phyloP scores from a whole-genome alignment of 2,329 filamentous ascomycete genomes.

The Fusarium sp. region DNA sequence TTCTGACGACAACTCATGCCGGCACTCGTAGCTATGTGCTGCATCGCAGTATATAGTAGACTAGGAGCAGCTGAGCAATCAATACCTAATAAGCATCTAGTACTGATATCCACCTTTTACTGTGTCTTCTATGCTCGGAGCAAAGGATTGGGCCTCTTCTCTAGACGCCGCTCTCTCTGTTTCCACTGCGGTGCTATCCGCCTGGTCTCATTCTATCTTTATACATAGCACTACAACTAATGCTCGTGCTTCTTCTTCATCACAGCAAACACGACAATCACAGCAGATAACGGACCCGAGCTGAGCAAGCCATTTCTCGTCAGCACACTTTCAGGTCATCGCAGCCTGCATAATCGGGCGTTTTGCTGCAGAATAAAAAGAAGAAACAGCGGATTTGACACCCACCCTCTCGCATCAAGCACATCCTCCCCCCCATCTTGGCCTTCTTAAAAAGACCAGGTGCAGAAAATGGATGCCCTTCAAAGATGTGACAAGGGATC shows the following conservation, averaged over 20 bases:
- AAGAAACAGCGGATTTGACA: not conserved
- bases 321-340: constrained; percentile 10
- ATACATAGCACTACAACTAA: not conserved
- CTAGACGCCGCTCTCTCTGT: not conserved
- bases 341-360: constrained; percentile 15
- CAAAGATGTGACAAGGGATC: constrained; percentile 13
- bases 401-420: constrained; percentile 1
- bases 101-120: not conserved
- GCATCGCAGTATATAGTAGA: constrained; percentile 3
- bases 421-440: constrained; percentile 7
- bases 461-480: constrained; percentile 13
- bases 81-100: no score
- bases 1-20: constrained; percentile 41
- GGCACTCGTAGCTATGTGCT: constrained; percentile 28
- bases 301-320: constrained; percentile 3
- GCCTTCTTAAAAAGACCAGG: constrained; percentile 10
- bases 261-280: not conserved
- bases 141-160: constrained; percentile 1
- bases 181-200: constrained; percentile 8
- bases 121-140: not conserved
- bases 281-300: not conserved
- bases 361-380: not conserved
- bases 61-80: not conserved
- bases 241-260: not conserved
- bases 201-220: not conserved